Percentiles rank a stretch among this genome's conserved stretches.
These are phyloP conservation scores for Debaryomyces tyrocola DNA, from an alignment of 805 yeast genomes.

Conservation along the genomic window DNA sequence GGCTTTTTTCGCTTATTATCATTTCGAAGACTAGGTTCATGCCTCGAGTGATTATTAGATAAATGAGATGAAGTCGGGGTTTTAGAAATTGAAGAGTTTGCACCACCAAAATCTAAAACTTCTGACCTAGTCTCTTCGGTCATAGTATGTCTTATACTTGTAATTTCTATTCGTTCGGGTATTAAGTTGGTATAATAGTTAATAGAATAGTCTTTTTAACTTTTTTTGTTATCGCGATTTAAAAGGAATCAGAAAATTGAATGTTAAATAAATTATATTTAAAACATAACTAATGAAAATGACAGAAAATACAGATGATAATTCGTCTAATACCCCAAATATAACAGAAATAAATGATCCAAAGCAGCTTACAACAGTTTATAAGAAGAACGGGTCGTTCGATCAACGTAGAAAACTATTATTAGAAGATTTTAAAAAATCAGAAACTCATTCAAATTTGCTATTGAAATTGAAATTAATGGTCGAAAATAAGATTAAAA, in stretches of 20 bases:
- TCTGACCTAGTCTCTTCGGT: constrained; percentile 5
- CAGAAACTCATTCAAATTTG: constrained; percentile 42
- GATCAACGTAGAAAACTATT: constrained; percentile 45
- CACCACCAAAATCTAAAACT: constrained; percentile 11
- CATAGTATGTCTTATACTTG: background rate
- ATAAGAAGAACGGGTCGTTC: constrained; percentile 50
- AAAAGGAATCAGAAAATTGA: background rate
- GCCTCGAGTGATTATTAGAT: constrained; percentile 10
- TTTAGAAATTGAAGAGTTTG: background rate
- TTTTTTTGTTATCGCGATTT: background rate
- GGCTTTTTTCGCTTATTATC: constrained; percentile 19
- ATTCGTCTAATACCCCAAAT: background rate
- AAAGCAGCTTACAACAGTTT: constrained; percentile 38
- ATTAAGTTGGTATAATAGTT: background rate
- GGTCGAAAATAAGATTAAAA: constrained; percentile 46
- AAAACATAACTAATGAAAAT: background rate
- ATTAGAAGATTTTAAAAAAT: constrained; percentile 42
- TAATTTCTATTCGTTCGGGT: background rate
- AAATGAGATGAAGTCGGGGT: constrained; percentile 13
- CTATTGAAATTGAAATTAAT: constrained; percentile 39
- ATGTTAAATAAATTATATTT: background rate
- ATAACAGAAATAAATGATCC: constrained; percentile 24
- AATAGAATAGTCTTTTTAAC: background rate
- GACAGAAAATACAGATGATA: background rate
- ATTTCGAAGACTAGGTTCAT: constrained; percentile 4